phyloP scores from a whole-genome alignment of 345 rosid species.

The Eucalyptus leucophloia region DNA sequence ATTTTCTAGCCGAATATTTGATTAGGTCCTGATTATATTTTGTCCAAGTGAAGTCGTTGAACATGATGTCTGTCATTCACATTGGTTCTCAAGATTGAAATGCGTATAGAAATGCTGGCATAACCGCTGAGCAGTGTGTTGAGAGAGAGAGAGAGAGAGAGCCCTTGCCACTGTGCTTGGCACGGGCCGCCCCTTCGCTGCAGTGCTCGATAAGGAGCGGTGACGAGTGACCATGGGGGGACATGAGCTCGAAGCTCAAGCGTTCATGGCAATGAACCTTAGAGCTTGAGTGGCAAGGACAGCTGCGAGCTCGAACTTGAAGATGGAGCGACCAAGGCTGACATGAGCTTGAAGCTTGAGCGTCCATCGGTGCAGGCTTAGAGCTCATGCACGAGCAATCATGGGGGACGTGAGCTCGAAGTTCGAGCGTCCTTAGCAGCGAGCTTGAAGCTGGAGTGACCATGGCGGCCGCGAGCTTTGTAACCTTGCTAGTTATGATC shows the following conservation, averaged over 20 bases:
- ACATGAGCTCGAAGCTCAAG: not conserved
- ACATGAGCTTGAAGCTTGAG: not conserved
- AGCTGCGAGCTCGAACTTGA: not conserved
- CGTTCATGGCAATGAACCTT: not conserved
- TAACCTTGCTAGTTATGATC: not conserved
- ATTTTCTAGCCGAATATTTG: not conserved
- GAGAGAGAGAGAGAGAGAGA: not conserved
- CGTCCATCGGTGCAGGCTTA: not conserved
- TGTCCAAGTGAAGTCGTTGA: not conserved
- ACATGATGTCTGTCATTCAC: too few species aligned
- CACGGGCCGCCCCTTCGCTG: rapidly evolving
- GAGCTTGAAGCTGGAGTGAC: not conserved
- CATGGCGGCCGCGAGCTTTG: not conserved
- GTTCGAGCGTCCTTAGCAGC: not conserved
- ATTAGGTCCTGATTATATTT: not conserved
- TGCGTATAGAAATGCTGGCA: not conserved
- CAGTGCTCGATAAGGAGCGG: not conserved
- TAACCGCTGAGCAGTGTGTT: not conserved
- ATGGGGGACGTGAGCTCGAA: not conserved
- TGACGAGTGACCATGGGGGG: not conserved
- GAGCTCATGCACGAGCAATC: not conserved
- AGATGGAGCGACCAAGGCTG: not conserved
- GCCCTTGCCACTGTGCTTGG: not conserved
- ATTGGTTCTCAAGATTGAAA: not conserved
- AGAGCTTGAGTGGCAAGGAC: not conserved